Evolutionary conservation across 75 land plant genomes (phyloP), one percentile per base, ranked within the genome.

Genomic region (Gnetum montanum): DNA sequence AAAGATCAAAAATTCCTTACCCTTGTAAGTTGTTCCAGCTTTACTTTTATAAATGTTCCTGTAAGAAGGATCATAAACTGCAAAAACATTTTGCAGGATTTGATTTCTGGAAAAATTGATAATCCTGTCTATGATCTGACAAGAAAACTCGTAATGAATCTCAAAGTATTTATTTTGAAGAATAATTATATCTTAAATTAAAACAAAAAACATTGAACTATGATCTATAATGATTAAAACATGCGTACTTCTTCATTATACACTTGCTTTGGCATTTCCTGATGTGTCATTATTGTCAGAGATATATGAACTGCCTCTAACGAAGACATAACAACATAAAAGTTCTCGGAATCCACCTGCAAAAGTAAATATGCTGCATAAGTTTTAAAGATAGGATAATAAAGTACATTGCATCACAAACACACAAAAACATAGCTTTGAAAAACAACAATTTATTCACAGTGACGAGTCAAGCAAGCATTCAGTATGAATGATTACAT

Each of bases 41-140:
- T 51, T 79, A 53, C 82, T 74, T 63, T 77, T 90, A 65, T 90
- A 86, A 62, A 84, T 61, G 43, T 77, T 77, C 37, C 85, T 84
- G 65, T 86, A 84, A 29, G 75, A 58, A 49, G 99, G 81, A 77
- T 95, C 96, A 77, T 65, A 86, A 38, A 81, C 77, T 10, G 64
- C 61, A 70, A 80, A 95, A 64, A 60, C 70, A 54, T 48, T 85
- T 73, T 83, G 78, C 8, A 76, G 72, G 33, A 94, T 83, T 45
- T 95, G 99, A 70, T 80, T 90, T 51, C 96, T 78, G 16, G 96
- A 68, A 67, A 90, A 86, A 43, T 90, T 96, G 57, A 95, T 50
- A 24, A 95, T 74, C 49, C 92, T 70, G 61, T 95, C 99, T 60
- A 95, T 90, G 41, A 81, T 66, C 99, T 95, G 79, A 30, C 20